phyloP scores from a whole-genome alignment of 495 filamentous ascomycete genomes.

The Daldinia grandis region DNA sequence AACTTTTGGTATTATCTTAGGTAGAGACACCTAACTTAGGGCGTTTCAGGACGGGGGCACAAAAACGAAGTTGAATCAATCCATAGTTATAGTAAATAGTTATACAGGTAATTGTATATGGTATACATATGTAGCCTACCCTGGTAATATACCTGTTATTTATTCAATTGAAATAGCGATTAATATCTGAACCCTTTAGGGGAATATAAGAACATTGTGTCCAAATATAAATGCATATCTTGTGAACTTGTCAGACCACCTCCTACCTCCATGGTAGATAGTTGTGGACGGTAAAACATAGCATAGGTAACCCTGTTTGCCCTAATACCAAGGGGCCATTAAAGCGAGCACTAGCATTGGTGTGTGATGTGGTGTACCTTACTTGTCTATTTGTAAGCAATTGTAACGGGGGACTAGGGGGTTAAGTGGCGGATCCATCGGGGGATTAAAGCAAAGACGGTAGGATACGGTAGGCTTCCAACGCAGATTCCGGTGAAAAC shows the following conservation, averaged over 20 bases:
- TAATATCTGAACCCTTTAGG: too few relatives aligned
- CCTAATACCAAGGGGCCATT: not conserved
- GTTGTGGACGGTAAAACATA: not conserved
- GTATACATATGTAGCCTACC: too few relatives aligned
- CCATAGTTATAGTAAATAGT: too few relatives aligned
- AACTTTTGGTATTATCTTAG: too few relatives aligned
- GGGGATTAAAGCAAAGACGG: conserved; percentile 13
- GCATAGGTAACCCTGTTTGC: not conserved
- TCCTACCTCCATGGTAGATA: not conserved
- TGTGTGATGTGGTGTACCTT: not conserved
- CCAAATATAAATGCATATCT: not conserved
- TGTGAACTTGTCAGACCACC: not conserved
- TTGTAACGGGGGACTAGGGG: not conserved
- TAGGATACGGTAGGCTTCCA: conserved; percentile 1
- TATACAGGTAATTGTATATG: too few relatives aligned
- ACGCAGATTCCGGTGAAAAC: conserved; percentile 17
- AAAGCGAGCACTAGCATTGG: not conserved
- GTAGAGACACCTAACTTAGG: too few relatives aligned
- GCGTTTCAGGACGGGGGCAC: too few relatives aligned
- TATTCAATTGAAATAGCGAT: too few relatives aligned
- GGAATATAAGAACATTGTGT: too few relatives aligned
- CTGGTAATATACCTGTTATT: too few relatives aligned
- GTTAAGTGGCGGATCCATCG: conserved; percentile 27
- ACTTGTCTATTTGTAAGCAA: conserved; percentile 20
- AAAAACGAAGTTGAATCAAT: too few relatives aligned